phyloP scores from a whole-genome alignment of 1,139 yeast genomes.

The Yamadazyma taylorii region DNA sequence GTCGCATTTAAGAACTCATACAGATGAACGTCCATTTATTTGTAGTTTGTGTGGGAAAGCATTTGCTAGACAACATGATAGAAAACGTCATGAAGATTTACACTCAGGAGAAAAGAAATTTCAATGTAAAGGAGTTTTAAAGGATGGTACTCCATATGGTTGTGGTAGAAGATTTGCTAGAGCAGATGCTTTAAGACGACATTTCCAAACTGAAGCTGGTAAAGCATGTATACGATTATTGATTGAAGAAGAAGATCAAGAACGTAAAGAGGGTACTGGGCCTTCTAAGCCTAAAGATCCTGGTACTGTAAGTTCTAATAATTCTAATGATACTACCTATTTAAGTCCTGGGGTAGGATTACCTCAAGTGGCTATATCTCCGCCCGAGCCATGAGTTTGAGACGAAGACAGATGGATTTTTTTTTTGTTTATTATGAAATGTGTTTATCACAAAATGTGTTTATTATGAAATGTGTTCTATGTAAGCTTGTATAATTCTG shows the following conservation, averaged over 20 bases:
- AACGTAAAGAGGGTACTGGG: conserved; percentile 9
- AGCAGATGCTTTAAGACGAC: conserved; percentile 93
- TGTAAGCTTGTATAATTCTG: conserved; percentile 1
- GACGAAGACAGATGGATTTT: too few relatives aligned
- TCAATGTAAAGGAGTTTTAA: conserved; percentile 74
- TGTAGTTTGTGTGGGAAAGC: conserved; percentile 90
- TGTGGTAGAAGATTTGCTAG: conserved; percentile 93
- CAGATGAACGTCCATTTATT: conserved; percentile 87
- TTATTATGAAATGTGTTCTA: too few relatives aligned
- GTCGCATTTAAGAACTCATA: conserved; percentile 89
- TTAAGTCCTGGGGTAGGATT: conserved; percentile 17
- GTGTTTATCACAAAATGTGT: too few relatives aligned
- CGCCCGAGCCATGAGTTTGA: conserved; percentile 28
- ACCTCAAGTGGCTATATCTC: conserved; percentile 41
- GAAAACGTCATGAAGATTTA: conserved; percentile 89
- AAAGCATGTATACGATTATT: conserved; percentile 75
- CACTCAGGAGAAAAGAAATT: conserved; percentile 90
- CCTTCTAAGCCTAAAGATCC: conserved; percentile 1
- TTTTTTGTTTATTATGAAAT: too few relatives aligned
- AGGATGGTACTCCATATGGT: conserved; percentile 75
- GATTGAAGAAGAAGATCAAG: conserved; percentile 58
- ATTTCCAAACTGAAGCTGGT: conserved; percentile 93
- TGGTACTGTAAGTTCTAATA: conserved; percentile 9
- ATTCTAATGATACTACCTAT: conserved; percentile 11
- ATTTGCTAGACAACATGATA: conserved; percentile 93